Evolutionary conservation across 73 alveolate genomes (phyloP).

Genomic region (Tetrahymena elliotti): DNA sequence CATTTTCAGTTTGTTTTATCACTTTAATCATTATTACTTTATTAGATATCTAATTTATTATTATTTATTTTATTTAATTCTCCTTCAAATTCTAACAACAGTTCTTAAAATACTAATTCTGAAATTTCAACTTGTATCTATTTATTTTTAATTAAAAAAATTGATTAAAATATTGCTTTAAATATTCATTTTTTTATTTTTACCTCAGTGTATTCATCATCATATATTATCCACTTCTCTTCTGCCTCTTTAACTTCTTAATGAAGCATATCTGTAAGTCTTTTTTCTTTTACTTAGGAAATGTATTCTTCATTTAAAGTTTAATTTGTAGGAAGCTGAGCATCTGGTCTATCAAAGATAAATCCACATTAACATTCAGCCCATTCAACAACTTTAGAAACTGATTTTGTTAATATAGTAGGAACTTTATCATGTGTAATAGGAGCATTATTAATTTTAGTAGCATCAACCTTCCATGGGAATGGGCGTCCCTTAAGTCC

Average conservation of each 20-base stretch:
- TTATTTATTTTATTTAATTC: not conserved
- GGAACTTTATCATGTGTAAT: not conserved
- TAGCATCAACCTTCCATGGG: conserved; percentile 59
- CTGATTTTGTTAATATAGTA: not conserved
- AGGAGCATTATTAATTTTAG: not conserved
- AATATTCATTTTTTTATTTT: not conserved
- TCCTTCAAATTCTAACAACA: not conserved
- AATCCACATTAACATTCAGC: conserved; percentile 39
- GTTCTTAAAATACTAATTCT: not conserved
- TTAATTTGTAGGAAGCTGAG: not conserved
- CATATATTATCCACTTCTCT: conserved; percentile 44
- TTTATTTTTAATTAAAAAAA: not conserved
- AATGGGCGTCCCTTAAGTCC: conserved; percentile 82
- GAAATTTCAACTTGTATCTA: not conserved
- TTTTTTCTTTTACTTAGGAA: conserved; percentile 38
- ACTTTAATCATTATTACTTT: not conserved
- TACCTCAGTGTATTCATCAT: conserved; percentile 51
- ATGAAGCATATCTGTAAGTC: conserved; percentile 36
- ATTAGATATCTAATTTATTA: not conserved
- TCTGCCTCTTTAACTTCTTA: conserved; percentile 44
- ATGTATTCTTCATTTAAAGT: conserved; percentile 28
- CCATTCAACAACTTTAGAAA: conserved; percentile 5
- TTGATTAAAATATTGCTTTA: not conserved
- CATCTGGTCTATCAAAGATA: not conserved
- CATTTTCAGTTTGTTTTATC: not conserved